Evolutionary conservation across 148 eudicot genomes (phyloP).

Genomic region (Oxyria digyna): DNA sequence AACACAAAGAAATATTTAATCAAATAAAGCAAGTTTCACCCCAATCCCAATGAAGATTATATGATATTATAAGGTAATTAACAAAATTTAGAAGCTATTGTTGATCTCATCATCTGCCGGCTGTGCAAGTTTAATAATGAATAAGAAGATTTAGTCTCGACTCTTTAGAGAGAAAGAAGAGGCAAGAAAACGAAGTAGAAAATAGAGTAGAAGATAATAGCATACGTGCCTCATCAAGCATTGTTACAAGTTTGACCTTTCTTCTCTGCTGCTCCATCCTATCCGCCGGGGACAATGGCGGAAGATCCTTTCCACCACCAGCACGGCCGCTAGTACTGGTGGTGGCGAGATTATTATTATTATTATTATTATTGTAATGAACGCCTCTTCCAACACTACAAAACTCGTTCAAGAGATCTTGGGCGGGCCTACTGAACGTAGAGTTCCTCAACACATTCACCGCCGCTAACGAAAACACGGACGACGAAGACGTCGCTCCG

Average conservation of each 20-base stretch:
- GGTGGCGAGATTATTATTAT: too few species aligned
- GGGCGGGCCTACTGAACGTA: slow-evolving; percentile 1
- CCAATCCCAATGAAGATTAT: too few species aligned
- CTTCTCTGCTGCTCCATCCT: slow-evolving; percentile 61
- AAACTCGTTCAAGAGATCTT: slow-evolving; percentile 8
- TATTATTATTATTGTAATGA: neutral
- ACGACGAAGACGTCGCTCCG: slow-evolving; percentile 24
- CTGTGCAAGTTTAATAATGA: slow-evolving; percentile 15
- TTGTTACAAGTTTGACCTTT: slow-evolving; percentile 55
- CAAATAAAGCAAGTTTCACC: neutral
- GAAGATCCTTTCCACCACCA: slow-evolving; percentile 5
- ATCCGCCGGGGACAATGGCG: slow-evolving; percentile 38
- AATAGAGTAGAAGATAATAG: too few species aligned
- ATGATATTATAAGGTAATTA: too few species aligned
- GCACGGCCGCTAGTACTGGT: slow-evolving; percentile 4
- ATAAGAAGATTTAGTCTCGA: slow-evolving; percentile 14
- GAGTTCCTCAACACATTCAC: slow-evolving; percentile 11
- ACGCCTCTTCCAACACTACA: slow-evolving; percentile 10
- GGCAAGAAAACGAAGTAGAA: neutral
- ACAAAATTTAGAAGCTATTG: neutral
- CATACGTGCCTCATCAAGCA: slow-evolving; percentile 63
- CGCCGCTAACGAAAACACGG: slow-evolving; percentile 11
- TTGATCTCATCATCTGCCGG: neutral
- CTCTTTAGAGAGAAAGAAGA: slow-evolving; percentile 13
- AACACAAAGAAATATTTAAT: neutral